Evolutionary conservation across 1,284 basidiomycete genomes (phyloP), one percentile per base, ranked within the genome.

Genomic region (Wolfiporia cocos): DNA sequence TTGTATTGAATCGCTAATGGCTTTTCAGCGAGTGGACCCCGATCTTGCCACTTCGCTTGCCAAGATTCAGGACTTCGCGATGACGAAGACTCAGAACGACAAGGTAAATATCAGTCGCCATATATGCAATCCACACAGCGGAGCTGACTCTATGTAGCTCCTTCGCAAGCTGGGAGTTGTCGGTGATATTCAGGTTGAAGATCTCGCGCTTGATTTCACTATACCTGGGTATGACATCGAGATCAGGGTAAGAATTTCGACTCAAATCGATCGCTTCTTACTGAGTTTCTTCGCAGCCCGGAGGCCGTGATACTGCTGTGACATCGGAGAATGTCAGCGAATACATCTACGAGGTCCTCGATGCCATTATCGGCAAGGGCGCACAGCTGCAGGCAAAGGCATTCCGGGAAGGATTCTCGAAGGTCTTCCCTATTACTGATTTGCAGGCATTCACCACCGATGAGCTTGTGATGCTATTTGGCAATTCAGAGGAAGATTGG

Each of bases 401-500:
- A 1, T 93, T 95, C 76, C 74, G 78, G 48, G 86, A 91, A 50
- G 92, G 92, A 2, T 95, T 95, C 65, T 92, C 89, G 3, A 86
- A 89, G 59, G 93, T 99, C 34, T 96, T 99, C 75, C 86, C 94
- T 0, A 82, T 99, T 41, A 69, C 74, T 29, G 92, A 97, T 58
- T 70, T 99, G 38, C 80, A 86, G 52, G 88, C 91, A 19, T 99
- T 99, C 68, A 88, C 93, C 21, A 78, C 92, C 5, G 91, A 97
- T 43, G 96, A 99, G 63, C 70, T 99, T 11, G 86, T 86, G 29
- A 86, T 95, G 74, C 70, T 98, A 24, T 95, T 97, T 55, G 94
- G 95, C 22, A 95, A 96, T 55, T 78, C 86, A 5, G 92, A 97
- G 12, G 94, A 98, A 59, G 93, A 97, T 59, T 97, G 93, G 93